These are phyloP conservation scores for Ricinus communis DNA, from an alignment of 345 rosid genomes.

Conservation along the genomic window DNA sequence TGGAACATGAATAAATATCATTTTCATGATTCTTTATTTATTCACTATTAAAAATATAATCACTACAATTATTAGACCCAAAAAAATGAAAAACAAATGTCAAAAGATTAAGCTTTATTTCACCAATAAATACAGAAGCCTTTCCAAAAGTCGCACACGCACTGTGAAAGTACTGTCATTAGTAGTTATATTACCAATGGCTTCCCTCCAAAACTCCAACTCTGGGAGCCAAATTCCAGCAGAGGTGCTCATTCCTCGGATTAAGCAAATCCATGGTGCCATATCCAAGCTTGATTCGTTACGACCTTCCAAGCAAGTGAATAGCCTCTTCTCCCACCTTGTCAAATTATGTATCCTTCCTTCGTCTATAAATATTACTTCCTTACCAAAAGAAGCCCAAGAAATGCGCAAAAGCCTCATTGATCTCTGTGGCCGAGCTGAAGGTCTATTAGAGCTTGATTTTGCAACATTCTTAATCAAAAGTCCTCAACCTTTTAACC, in stretches of 20 bases:
- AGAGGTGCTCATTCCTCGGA: slow-evolving; percentile 21
- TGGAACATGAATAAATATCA: too few relatives aligned
- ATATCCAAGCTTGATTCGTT: slow-evolving; percentile 30
- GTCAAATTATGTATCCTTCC: slow-evolving; percentile 29
- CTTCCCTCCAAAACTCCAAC: slow-evolving; percentile 24
- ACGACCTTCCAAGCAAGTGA: slow-evolving; percentile 30
- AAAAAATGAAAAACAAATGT: too few relatives aligned
- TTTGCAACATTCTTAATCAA: slow-evolving; percentile 33
- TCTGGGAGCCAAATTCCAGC: slow-evolving; percentile 11
- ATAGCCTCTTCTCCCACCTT: slow-evolving; percentile 28
- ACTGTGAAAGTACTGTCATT: too few relatives aligned
- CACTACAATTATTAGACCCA: too few relatives aligned
- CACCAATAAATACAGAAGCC: too few relatives aligned
- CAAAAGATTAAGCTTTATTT: too few relatives aligned
- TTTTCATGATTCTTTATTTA: too few relatives aligned
- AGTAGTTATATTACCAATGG: too few relatives aligned
- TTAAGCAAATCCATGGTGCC: slow-evolving; percentile 23
- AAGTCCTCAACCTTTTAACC: slow-evolving; percentile 26
- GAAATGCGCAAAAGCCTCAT: slow-evolving; percentile 33
- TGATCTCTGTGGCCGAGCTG: slow-evolving; percentile 32
- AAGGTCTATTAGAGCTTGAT: slow-evolving; percentile 41
- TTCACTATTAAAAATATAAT: too few relatives aligned
- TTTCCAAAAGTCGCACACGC: too few relatives aligned
- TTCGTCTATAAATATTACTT: slow-evolving; percentile 21
- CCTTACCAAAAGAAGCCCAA: slow-evolving; percentile 19